Base-by-base conservation (phyloP, 805 yeast species). In the Sugiyamaella smithiae region DNA sequence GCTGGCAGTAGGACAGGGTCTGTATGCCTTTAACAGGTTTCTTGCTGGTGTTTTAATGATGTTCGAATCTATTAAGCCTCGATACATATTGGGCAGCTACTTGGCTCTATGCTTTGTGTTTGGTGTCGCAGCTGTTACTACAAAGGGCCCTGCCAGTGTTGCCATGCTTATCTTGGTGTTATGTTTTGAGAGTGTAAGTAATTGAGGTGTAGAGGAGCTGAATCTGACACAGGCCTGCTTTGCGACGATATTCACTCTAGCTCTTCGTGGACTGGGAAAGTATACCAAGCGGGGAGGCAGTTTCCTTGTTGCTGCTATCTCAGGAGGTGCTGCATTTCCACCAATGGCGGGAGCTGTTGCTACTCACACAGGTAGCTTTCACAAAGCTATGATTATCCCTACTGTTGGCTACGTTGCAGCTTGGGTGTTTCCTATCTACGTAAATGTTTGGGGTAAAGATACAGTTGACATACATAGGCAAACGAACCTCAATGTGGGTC, bases 331-430 rank as follows among this genome's bases (percentile, higher is more conserved):
- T 3, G 43, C 24, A 12, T 38, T 38, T 25, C 29, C 29, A 3
- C 25, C 43, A n/a, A 38, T 38, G 6, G 14, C 43, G 8, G 43
- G 43, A 17, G 43, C 43, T 17, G 12, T 38, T 17, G 42, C 43
- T 12, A 38, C 43, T 11, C 6, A 16, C 16, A 38, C 43, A 3
- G 25, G 25, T 16, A 38, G 25, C 12, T 38, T 38, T 26, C 43
- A 38, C 16, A 38, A 19, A 22, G 28, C 28, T 6, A 38, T 38
- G 43, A 25, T 25, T 22, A 17, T 38, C 25, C 29, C 43, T 20
- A 38, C 25, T 7, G 42, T 22, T 6, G 42, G 25, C 11, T 37
- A 14, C 17, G 25, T 38, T 17, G 36, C 43, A 12, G 28, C 28
- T 8, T 20, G 11, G 3, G 24, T 38, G 12, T 38, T 5, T 7